These are phyloP conservation scores for Zelonia costaricensis DNA, from an alignment of 208 protist genomes.

Conservation along the genomic window DNA sequence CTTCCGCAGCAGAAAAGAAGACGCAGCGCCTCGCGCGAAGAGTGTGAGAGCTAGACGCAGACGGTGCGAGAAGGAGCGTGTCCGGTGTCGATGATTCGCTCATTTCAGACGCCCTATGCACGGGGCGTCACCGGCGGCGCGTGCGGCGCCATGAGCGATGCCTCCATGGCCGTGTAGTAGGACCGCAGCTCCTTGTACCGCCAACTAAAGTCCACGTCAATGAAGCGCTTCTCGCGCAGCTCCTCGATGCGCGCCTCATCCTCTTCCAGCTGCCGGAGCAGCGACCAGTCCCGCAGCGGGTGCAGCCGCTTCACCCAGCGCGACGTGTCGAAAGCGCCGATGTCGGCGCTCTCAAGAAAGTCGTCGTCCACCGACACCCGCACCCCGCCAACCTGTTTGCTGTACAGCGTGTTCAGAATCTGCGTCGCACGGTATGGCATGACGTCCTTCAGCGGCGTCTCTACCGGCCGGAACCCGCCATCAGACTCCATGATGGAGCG, in stretches of 20 bases:
- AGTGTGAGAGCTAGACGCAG: no score
- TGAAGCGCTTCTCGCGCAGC: constrained; percentile 70
- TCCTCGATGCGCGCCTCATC: constrained; percentile 78
- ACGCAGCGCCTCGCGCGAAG: no score
- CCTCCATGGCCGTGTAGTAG: constrained; percentile 73
- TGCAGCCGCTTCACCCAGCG: constrained; percentile 83
- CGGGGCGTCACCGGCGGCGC: constrained; percentile 2
- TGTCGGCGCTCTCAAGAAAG: constrained; percentile 71
- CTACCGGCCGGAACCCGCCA: constrained; percentile 74
- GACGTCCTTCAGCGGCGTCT: constrained; percentile 62
- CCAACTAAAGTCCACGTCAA: constrained; percentile 85
- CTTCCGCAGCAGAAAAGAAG: no score
- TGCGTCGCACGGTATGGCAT: constrained; percentile 86
- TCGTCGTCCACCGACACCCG: constrained; percentile 79
- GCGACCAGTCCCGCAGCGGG: constrained; percentile 83
- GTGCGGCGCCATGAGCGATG: constrained; percentile 27
- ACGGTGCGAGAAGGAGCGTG: no score
- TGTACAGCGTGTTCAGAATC: constrained; percentile 86
- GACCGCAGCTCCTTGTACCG: constrained; percentile 70
- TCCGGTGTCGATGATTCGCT: no score
- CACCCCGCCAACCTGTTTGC: constrained; percentile 80
- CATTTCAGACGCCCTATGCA: not conserved
- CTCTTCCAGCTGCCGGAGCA: constrained; percentile 82
- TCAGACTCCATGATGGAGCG: constrained; percentile 88
- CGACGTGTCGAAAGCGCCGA: constrained; percentile 86